These are phyloP conservation scores for Diutina siamensis DNA, from an alignment of 1,139 yeast genomes.

Conservation along the genomic window DNA sequence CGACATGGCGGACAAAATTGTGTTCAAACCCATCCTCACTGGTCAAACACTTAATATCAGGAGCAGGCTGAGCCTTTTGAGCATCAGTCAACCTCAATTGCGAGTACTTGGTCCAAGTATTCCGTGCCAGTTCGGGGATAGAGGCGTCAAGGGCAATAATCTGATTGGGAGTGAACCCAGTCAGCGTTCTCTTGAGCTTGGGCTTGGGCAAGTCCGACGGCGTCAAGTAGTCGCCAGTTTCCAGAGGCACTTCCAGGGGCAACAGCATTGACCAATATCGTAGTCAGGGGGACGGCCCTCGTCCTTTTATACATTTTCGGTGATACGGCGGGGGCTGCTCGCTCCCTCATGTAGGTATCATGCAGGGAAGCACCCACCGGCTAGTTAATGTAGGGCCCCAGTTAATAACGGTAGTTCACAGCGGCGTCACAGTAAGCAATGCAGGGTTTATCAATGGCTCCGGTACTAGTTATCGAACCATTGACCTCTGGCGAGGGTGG, in stretches of 20 bases:
- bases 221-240: constrained; percentile 31
- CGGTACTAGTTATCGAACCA: too few species aligned
- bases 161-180: constrained; percentile 88
- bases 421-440: too few species aligned
- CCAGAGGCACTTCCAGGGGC: not conserved
- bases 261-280: not conserved
- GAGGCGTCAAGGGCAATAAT: constrained; percentile 71
- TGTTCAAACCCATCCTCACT: constrained; percentile 41
- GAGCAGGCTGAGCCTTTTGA: constrained; percentile 15
- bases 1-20: constrained; percentile 75
- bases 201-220: constrained; percentile 34
- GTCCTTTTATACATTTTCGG: too few species aligned
- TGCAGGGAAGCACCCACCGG: too few species aligned
- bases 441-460: too few species aligned
- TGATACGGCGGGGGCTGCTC: too few species aligned
- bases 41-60: constrained; percentile 16
- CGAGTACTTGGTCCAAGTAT: constrained; percentile 60
- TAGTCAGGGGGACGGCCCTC: too few species aligned
- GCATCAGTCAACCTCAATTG: constrained; percentile 24
- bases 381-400: too few species aligned
- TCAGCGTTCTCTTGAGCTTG: constrained; percentile 55
- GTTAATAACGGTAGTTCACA: too few species aligned
- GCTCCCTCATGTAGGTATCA: too few species aligned
- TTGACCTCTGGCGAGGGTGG: too few species aligned
- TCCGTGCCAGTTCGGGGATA: constrained; percentile 70